Evolutionary conservation across 208 protist genomes (phyloP).

Genomic region (Leishmania tropica): DNA sequence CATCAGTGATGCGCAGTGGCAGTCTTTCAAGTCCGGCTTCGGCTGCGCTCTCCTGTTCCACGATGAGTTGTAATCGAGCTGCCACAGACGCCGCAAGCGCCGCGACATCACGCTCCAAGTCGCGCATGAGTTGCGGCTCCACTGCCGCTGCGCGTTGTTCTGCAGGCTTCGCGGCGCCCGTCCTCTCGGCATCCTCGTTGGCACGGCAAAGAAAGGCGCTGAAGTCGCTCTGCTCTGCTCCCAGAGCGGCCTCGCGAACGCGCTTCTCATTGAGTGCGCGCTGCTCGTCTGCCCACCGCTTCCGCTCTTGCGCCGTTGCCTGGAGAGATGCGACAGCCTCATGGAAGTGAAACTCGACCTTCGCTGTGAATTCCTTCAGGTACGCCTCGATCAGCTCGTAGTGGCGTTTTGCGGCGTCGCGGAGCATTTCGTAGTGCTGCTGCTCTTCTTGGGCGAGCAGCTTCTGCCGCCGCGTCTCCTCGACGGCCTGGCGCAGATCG

Average conservation of each 20-base stretch:
- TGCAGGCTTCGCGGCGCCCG: too few species aligned
- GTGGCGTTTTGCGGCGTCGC: neutral
- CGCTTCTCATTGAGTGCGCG: conserved; percentile 13
- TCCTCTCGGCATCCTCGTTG: neutral
- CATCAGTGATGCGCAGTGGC: neutral
- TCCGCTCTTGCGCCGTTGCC: conserved; percentile 16
- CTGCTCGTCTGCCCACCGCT: conserved; percentile 25
- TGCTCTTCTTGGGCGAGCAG: neutral
- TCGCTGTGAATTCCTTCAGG: neutral
- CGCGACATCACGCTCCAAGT: neutral
- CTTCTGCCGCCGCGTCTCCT: conserved; percentile 1
- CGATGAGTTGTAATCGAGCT: neutral
- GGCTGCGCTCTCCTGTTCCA: conserved; percentile 3
- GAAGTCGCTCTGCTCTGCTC: conserved; percentile 11
- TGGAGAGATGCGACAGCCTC: conserved; percentile 11
- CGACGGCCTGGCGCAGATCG: neutral
- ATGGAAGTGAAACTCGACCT: conserved; percentile 16
- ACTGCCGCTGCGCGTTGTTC: neutral
- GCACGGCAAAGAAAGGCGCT: neutral
- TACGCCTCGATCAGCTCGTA: conserved; percentile 1
- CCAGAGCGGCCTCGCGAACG: conserved; percentile 1
- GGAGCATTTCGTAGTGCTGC: neutral
- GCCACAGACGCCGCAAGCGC: neutral
- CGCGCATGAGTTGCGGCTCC: neutral
- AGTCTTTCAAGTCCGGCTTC: neutral